phyloP scores from a whole-genome alignment of 306 rosid species.

The Sophora flavescens region DNA sequence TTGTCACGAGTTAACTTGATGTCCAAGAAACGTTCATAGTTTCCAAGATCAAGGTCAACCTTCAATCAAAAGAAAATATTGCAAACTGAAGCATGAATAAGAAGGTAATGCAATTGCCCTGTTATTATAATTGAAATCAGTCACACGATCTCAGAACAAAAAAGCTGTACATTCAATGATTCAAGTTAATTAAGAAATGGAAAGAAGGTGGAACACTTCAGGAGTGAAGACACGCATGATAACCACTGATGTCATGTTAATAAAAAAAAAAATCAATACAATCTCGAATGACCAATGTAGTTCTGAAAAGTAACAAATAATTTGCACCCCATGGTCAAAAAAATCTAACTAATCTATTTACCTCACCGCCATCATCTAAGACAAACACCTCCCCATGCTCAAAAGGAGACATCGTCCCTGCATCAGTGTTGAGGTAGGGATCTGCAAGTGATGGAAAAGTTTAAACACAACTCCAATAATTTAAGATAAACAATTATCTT shows the following conservation, averaged over 20 bases:
- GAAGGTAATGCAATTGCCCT: slow-evolving; percentile 23
- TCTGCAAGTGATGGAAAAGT: slow-evolving; percentile 54
- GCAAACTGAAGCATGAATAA: slow-evolving; percentile 26
- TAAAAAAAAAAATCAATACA: slow-evolving; percentile 11
- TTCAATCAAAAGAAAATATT: slow-evolving; percentile 44
- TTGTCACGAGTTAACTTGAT: slow-evolving; percentile 66
- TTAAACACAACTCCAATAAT: slow-evolving; percentile 30
- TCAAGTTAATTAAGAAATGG: not conserved
- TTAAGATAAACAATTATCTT: slow-evolving; percentile 12
- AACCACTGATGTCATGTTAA: not conserved
- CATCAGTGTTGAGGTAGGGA: slow-evolving; percentile 87
- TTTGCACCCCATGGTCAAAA: not conserved
- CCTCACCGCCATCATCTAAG: slow-evolving; percentile 91
- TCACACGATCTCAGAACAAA: not conserved
- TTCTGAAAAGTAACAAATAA: not conserved
- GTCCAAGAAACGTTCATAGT: slow-evolving; percentile 74
- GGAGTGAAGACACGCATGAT: not conserved
- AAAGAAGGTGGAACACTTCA: not conserved
- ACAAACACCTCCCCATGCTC: slow-evolving; percentile 93
- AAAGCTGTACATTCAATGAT: not conserved
- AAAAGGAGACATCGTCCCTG: slow-evolving; percentile 91
- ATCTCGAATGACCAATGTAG: slow-evolving; percentile 7
- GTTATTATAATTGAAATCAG: slow-evolving; percentile 16
- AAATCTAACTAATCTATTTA: slow-evolving; percentile 41
- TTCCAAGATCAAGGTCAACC: slow-evolving; percentile 95